Conservation (phyloP, 2,329 filamentous ascomycete genomes). For the Fusarium goolgardi region DNA sequence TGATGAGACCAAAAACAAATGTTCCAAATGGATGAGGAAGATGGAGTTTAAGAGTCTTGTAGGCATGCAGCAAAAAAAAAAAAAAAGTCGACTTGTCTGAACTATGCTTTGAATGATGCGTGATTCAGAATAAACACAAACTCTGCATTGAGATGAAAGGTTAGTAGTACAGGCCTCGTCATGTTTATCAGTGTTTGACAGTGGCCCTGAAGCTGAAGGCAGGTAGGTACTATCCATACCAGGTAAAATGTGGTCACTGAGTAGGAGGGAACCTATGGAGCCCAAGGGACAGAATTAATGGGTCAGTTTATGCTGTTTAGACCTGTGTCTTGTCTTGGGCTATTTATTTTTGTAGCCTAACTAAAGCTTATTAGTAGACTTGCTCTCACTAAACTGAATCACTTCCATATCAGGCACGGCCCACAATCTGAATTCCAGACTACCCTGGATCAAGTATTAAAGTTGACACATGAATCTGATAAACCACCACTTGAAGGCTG, state of each 20-base stretch:
- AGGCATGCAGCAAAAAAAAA: background rate
- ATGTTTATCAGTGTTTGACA: background rate
- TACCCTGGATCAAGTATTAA: background rate
- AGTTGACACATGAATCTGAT: background rate
- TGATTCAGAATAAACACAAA: background rate
- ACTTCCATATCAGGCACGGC: background rate
- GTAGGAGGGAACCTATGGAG: background rate
- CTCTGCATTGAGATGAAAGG: background rate
- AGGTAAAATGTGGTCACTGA: background rate
- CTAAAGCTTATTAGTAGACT: background rate
- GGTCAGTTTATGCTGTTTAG: background rate
- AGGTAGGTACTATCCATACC: no score
- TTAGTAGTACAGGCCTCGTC: background rate
- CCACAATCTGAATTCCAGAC: background rate
- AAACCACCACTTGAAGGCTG: background rate
- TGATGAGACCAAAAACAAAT: conserved; percentile 29
- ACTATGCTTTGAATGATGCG: no score
- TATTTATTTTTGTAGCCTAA: background rate
- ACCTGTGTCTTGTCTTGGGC: background rate
- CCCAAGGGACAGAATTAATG: conserved; percentile 16
- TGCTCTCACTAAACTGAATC: background rate
- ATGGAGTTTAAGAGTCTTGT: background rate
- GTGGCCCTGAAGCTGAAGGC: background rate
- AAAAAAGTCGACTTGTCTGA: background rate
- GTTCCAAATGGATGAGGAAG: conserved; percentile 16